Base-by-base conservation (phyloP, 306 rosid species). In the Macrotyloma uniflorum region DNA sequence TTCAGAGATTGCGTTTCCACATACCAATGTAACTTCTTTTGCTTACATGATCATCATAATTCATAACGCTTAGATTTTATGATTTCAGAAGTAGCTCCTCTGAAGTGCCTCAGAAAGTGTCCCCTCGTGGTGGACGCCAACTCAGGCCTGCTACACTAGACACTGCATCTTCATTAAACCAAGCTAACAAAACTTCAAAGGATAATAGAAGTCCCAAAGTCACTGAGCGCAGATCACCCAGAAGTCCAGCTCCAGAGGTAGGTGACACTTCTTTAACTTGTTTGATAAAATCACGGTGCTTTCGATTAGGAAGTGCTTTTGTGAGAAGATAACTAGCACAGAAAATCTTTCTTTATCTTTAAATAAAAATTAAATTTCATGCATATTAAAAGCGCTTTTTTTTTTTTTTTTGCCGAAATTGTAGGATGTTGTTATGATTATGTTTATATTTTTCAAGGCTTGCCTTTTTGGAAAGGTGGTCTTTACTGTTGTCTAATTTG, bases 241-340 rank as follows among this genome's bases (percentile, higher is more conserved):
- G 93, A 82, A 91, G 91, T 82, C 93, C 93, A 0, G 81, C 78
- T 55, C 83, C 89, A 0, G 94, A 93, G 98, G 98, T 79, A 79
- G 19, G 23, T 38, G 43, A 65, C 8, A 53, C 23, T n/a, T 18
- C 19, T 67, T 19, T 22, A 20, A 24, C 6, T 4, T 55, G 7
- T 59, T 49, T 40, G 11, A 65, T 11, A 19, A 40, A 65, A 36
- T 19, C 70, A 19, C 19, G 0, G 70, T 36, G 46, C 13, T 36
- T 64, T 5, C 19, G 5, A 35, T 66, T 40, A 38, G 24, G 19
- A 36, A 65, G 70, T 65, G 28, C 18, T 20, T 65, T 63, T 20
- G 5, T 64, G 14, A 35, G 47, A 64, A 64, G n/a, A 4, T 19
- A 64, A 35, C 47, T 10, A 18, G 24, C 45, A 32, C 23, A 30